These are phyloP conservation scores for Triticum turgidum DNA, from an alignment of 176 grass and related monocot species.

Conservation along the genomic window DNA sequence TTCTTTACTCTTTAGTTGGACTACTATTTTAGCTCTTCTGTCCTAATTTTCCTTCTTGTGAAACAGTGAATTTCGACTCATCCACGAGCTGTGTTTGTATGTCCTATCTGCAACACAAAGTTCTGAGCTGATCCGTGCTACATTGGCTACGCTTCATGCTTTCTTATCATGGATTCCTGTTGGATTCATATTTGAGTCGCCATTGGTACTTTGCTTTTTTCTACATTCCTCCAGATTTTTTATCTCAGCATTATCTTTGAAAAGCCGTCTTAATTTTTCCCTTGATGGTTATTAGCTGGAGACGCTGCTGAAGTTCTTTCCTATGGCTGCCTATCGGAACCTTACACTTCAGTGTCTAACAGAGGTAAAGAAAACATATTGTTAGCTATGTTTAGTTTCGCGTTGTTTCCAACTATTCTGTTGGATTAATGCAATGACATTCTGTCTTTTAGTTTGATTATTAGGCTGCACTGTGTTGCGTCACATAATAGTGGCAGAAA, in stretches of 20 bases:
- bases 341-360: slow-evolving; percentile 98
- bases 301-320: slow-evolving; percentile 93
- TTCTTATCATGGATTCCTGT: slow-evolving; percentile 99
- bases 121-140: slow-evolving; percentile 88
- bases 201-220: slow-evolving; percentile 56
- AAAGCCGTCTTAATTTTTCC: slow-evolving; percentile 15
- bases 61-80: slow-evolving; percentile 92
- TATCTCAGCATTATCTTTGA: not conserved
- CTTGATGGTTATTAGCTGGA: slow-evolving; percentile 70
- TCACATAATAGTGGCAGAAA: slow-evolving; percentile 3
- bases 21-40: not conserved
- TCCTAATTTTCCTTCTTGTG: slow-evolving; percentile 25
- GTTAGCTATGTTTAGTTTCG: not conserved
- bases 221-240: slow-evolving; percentile 7
- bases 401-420: not conserved
- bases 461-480: not conserved
- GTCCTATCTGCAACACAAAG: slow-evolving; percentile 96
- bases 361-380: slow-evolving; percentile 55
- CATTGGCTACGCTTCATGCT: slow-evolving; percentile 95
- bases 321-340: slow-evolving; percentile 82
- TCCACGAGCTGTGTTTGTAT: slow-evolving; percentile 98
- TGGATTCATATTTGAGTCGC: slow-evolving; percentile 97
- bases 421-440: not conserved
- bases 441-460: not conserved
- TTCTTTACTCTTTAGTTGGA: not conserved